phyloP scores from a whole-genome alignment of 192 early-diverging fungal genomes.

The Globomyces pollinis-pini region DNA sequence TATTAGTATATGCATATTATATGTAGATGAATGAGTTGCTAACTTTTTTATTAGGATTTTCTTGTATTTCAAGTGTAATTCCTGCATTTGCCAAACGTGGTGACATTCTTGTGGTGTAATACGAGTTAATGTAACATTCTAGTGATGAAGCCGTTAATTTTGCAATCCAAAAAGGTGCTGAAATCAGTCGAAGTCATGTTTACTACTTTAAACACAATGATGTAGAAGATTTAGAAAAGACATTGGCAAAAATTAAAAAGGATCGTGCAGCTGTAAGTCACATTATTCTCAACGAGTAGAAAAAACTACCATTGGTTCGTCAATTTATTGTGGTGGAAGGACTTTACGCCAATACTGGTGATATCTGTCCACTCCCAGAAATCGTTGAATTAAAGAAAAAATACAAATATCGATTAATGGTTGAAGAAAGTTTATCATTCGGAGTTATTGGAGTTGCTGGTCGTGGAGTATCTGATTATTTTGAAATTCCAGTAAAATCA shows the following conservation, averaged over 20 bases:
- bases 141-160: constrained; percentile 87
- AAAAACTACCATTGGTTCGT: constrained; percentile 72
- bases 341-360: constrained; percentile 77
- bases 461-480: constrained; percentile 82
- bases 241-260: constrained; percentile 64
- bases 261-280: constrained; percentile 39
- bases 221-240: constrained; percentile 85
- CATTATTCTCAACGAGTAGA: constrained; percentile 33
- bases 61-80: constrained; percentile 84
- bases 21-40: too few species aligned
- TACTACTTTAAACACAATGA: constrained; percentile 96
- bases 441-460: constrained; percentile 81
- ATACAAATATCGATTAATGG: constrained; percentile 93
- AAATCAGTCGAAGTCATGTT: constrained; percentile 83
- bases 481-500: constrained; percentile 48
- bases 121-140: constrained; percentile 22
- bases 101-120: constrained; percentile 83
- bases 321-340: constrained; percentile 94
- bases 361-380: constrained; percentile 73
- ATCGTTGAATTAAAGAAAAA: constrained; percentile 84
- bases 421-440: constrained; percentile 88
- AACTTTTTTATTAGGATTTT: too few species aligned
- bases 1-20: too few species aligned
- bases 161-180: constrained; percentile 80
- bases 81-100: constrained; percentile 95